A percentile compares a stretch with the other conserved stretches of the same genome.
Evolutionary conservation across 2,329 filamentous ascomycete genomes (phyloP).

Genomic region (Colletotrichum navitas): DNA sequence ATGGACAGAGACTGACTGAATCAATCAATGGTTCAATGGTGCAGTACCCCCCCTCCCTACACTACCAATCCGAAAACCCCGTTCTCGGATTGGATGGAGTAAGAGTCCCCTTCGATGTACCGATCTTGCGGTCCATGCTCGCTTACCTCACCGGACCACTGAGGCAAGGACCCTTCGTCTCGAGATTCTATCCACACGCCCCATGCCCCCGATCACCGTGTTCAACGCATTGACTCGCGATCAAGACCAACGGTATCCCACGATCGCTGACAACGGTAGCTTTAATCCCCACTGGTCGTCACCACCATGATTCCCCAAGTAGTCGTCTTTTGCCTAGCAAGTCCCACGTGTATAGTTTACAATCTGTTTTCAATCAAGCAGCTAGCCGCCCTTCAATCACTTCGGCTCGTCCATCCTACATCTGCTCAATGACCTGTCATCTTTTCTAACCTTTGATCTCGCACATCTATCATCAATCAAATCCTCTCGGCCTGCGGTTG

Average conservation of each 20-base stretch:
- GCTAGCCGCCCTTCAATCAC: background rate
- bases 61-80: background rate
- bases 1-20: background rate
- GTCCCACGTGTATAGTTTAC: fast-evolving
- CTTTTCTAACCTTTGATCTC: background rate
- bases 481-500: background rate
- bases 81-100: slow-evolving; percentile 17
- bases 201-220: slow-evolving; percentile 38
- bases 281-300: slow-evolving; percentile 18
- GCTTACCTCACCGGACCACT: background rate
- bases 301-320: slow-evolving; percentile 22
- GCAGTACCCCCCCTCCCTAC: slow-evolving; percentile 16
- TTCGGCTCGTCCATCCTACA: slow-evolving; percentile 1
- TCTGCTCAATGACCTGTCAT: slow-evolving; percentile 30
- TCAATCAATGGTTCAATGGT: slow-evolving; percentile 14
- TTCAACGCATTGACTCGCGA: slow-evolving; percentile 34
- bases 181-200: slow-evolving; percentile 22
- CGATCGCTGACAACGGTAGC: slow-evolving; percentile 34
- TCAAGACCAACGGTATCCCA: slow-evolving; percentile 37
- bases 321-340: slow-evolving; percentile 13
- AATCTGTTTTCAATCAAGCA: background rate
- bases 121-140: too few relatives aligned
- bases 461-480: background rate
- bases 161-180: slow-evolving; percentile 1
- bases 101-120: background rate